Percentiles rank a stretch among this genome's conserved stretches.
phyloP scores from a whole-genome alignment of 352 stramenopile species.

The Globisporangium megalacanthum region DNA sequence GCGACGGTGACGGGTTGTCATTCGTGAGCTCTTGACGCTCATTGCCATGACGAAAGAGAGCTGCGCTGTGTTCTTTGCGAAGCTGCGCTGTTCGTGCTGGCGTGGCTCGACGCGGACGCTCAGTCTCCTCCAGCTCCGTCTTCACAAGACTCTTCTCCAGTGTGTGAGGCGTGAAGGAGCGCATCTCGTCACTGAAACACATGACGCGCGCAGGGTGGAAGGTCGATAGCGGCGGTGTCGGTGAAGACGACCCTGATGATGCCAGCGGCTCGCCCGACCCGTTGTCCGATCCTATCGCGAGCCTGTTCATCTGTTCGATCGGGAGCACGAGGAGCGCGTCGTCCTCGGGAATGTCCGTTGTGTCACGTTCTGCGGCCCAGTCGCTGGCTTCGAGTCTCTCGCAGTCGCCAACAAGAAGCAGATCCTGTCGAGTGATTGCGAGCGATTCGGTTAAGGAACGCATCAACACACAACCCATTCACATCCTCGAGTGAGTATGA shows the following conservation, averaged over 20 bases:
- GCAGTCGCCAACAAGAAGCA: slow-evolving; percentile 3
- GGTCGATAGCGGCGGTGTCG: background rate
- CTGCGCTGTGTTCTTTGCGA: background rate
- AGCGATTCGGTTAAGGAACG: background rate
- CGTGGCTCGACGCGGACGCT: background rate
- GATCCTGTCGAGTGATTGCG: background rate
- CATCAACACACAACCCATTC: too few relatives aligned
- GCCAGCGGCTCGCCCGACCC: background rate
- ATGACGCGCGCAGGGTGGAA: slow-evolving; percentile 3
- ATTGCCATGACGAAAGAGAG: too few relatives aligned
- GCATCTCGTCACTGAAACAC: slow-evolving; percentile 16
- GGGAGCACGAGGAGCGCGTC: background rate
- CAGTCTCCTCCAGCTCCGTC: background rate
- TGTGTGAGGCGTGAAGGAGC: slow-evolving; percentile 5
- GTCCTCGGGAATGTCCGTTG: background rate
- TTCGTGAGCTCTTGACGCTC: background rate
- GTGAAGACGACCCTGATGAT: background rate
- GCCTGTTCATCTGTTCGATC: background rate
- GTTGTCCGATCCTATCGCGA: background rate
- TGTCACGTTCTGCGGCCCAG: background rate
- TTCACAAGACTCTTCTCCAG: background rate
- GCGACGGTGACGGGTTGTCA: too few relatives aligned
- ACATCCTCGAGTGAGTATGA: background rate
- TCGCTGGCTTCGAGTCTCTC: background rate
- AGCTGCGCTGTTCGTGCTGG: background rate